These are phyloP conservation scores for Taphrina sp. DNA, from an alignment of 1,139 yeast species.

Conservation along the genomic window DNA sequence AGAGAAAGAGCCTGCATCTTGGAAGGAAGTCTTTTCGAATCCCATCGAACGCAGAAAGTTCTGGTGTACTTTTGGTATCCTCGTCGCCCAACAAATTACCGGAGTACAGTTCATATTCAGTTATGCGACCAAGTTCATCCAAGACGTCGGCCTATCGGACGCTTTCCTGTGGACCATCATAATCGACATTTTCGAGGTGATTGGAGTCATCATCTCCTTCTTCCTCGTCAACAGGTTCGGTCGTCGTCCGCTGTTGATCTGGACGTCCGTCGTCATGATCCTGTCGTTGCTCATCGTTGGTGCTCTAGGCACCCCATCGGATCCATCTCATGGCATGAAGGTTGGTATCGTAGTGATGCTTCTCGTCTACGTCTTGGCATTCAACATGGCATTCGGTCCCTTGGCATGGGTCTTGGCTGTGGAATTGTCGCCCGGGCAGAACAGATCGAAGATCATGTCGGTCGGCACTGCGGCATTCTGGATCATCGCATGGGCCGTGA, in stretches of 20 bases:
- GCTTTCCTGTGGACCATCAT: constrained; percentile 74
- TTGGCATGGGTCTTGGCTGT: constrained; percentile 74
- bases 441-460: constrained; percentile 54
- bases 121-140: constrained; percentile 65
- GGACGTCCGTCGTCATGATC: constrained; percentile 65
- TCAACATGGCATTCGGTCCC: constrained; percentile 88
- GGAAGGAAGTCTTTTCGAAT: constrained; percentile 14
- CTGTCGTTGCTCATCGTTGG: constrained; percentile 62
- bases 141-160: constrained; percentile 49
- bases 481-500: constrained; percentile 40
- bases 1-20: constrained; percentile 21
- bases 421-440: constrained; percentile 59
- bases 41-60: constrained; percentile 29
- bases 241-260: constrained; percentile 62
- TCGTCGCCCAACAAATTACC: constrained; percentile 64
- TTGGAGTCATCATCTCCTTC: constrained; percentile 39
- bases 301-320: constrained; percentile 41
- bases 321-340: constrained; percentile 19
- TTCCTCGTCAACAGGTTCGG: constrained; percentile 64
- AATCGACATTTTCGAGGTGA: constrained; percentile 74
- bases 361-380: constrained; percentile 74
- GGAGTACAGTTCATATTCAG: constrained; percentile 66
- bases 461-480: constrained; percentile 50
- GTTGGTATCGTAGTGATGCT: constrained; percentile 57
- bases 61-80: constrained; percentile 42